Base-by-base conservation (phyloP, 768 basidiomycete genomes). In the Favolaschia claudopus region DNA sequence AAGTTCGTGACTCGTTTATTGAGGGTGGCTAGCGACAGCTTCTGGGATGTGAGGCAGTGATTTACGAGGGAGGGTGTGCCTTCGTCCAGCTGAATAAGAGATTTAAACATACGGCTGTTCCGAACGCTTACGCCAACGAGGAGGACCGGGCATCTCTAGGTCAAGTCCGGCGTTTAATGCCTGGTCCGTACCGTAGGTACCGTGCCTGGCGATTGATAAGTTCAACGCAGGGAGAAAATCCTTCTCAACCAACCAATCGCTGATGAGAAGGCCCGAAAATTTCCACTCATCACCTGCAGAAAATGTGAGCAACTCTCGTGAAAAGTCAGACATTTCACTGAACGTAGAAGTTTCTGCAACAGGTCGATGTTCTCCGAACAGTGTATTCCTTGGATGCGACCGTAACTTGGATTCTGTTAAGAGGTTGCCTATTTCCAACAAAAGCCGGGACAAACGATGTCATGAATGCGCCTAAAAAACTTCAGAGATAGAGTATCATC, bases 131-230 rank as follows among this genome's bases (percentile, higher is more conserved):
- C 91, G 81, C 90, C 89, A 91, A 38, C 88, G 85, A 56, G 87
- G 84, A 19, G 82, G 81, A 2, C 91, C 90, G 3, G 89, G 89
- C 89, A 90, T 91, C 72, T 91, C 89, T 29, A 93, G 81, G 68
- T 92, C 88, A 25, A 92, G 76, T 5, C 91, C 90, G 14, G 90
- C 89, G 66, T 92, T 92, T 50, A 91, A 74, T 12, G 83, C 72
- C 55, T 82, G 78, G 60, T 87, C 86, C n/a, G 88, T 80, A 24
- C 87, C 83, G 68, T 92, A 92, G 1, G 85, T 82, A 15, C 91
- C 91, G 65, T 84, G 86, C 89, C 88, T 89, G 51, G 20, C 33
- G 17, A 42, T 37, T 43, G 42, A 28, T 42, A n/a, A 25, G 10
- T 22, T 13, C 13, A 24, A 36, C 22, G 28, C 13, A 52, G 34